A percentile compares a stretch with the other conserved stretches of the same genome.
phyloP scores from a whole-genome alignment of 345 rosid genomes.

The Euphorbia tirucalli region DNA sequence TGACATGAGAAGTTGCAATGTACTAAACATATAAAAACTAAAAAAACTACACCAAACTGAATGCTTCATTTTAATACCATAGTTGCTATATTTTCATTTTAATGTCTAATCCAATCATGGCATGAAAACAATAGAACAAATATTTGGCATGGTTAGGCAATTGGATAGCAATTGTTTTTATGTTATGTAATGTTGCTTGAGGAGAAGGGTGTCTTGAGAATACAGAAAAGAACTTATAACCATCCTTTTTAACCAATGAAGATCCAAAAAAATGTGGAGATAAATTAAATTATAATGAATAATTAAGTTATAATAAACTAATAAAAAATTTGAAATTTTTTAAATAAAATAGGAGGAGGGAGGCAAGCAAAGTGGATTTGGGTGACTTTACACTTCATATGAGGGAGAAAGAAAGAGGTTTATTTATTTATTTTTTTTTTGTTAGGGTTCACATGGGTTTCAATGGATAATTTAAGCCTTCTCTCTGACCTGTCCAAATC shows the following conservation, averaged over 20 bases:
- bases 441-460: slow-evolving; percentile 35
- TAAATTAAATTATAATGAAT: not conserved
- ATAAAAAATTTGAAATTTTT: not conserved
- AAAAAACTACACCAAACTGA: too few species aligned
- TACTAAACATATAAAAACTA: too few species aligned
- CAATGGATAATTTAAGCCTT: slow-evolving; percentile 8
- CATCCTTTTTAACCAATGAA: slow-evolving; percentile 15
- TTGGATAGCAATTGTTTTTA: not conserved
- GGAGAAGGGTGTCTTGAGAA: slow-evolving; percentile 32
- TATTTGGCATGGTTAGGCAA: not conserved
- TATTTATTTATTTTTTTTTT: not conserved
- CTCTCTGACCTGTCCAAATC: slow-evolving; percentile 34
- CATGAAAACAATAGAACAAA: slow-evolving; percentile 6
- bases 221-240: slow-evolving; percentile 35
- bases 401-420: slow-evolving; percentile 19
- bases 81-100: not conserved
- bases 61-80: not conserved
- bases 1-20: too few species aligned
- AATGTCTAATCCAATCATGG: not conserved
- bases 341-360: slow-evolving; percentile 18
- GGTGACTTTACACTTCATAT: slow-evolving; percentile 32
- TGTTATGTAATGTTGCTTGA: slow-evolving; percentile 21
- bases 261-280: not conserved
- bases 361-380: slow-evolving; percentile 24
- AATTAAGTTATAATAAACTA: not conserved